Conservation (phyloP, 371 early-diverging fungal genomes). For the Gilbertella persicaria region DNA sequence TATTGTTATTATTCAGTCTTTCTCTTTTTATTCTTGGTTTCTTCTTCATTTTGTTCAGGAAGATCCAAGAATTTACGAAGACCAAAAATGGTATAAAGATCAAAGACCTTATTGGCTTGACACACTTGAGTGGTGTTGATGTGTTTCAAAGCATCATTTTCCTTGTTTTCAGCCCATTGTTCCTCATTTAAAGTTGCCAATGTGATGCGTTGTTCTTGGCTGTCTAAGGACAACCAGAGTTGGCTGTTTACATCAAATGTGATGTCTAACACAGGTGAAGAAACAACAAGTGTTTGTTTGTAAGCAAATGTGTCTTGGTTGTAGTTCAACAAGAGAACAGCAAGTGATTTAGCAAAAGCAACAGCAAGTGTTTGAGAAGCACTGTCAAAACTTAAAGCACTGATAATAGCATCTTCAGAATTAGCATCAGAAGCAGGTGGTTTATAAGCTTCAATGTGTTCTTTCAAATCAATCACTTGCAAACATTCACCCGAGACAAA, state of each 20-base stretch:
- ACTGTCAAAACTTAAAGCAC: slow-evolving; percentile 20
- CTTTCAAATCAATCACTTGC: slow-evolving; percentile 44
- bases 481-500: slow-evolving; percentile 47
- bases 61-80: slow-evolving; percentile 56
- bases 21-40: slow-evolving; percentile 35
- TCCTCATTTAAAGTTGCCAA: slow-evolving; percentile 6
- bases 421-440: slow-evolving; percentile 44
- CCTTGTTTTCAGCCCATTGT: slow-evolving; percentile 17
- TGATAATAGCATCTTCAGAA: slow-evolving; percentile 43
- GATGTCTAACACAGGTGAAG: slow-evolving; percentile 31
- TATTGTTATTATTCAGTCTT: slow-evolving; percentile 35
- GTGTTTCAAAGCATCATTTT: slow-evolving; percentile 34
- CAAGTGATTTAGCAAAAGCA: slow-evolving; percentile 43
- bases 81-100: slow-evolving; percentile 55
- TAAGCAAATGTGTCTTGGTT: slow-evolving; percentile 26
- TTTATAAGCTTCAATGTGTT: slow-evolving; percentile 46
- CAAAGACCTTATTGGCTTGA: slow-evolving; percentile 44
- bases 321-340: slow-evolving; percentile 38
- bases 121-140: slow-evolving; percentile 46
- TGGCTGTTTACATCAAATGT: slow-evolving; percentile 31
- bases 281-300: slow-evolving; percentile 30
- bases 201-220: slow-evolving; percentile 5
- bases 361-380: slow-evolving; percentile 28
- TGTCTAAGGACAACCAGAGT: slow-evolving; percentile 38
- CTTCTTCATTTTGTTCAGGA: slow-evolving; percentile 32